Conservation (phyloP, 2,329 filamentous ascomycete genomes). For the Amauroascus verrucosus region DNA sequence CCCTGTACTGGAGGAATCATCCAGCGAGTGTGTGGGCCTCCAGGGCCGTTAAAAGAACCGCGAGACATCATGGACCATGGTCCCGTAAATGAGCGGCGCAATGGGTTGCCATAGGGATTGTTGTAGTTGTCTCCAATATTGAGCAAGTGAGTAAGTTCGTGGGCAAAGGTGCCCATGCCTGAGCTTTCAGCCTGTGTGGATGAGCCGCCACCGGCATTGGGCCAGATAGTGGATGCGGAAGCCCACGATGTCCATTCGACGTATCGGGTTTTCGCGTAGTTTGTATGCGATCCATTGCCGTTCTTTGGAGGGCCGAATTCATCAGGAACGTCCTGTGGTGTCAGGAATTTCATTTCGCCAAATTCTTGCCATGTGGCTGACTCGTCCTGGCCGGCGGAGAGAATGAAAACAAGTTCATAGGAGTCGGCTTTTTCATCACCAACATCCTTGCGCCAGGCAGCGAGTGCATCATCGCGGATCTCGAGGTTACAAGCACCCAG, state of each 20-base stretch:
- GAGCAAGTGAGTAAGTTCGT: slow-evolving; percentile 18
- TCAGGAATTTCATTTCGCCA: slow-evolving; percentile 17
- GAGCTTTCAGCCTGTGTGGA: slow-evolving; percentile 18
- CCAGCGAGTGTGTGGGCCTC: slow-evolving; percentile 17
- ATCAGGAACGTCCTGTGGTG: slow-evolving; percentile 12
- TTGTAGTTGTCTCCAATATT: slow-evolving; percentile 18
- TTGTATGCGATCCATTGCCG: slow-evolving; percentile 8
- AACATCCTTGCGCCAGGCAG: slow-evolving; percentile 16
- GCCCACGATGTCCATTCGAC: slow-evolving; percentile 18
- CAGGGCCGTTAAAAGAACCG: slow-evolving; percentile 17
- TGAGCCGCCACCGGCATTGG: slow-evolving; percentile 15
- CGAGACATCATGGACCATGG: slow-evolving; percentile 19
- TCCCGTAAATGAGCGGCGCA: slow-evolving; percentile 14
- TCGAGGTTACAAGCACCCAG: slow-evolving; percentile 13
- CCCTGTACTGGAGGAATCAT: slow-evolving; percentile 14
- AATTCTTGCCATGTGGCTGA: slow-evolving; percentile 18
- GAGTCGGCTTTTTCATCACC: slow-evolving; percentile 14
- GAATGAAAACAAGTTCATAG: slow-evolving; percentile 18
- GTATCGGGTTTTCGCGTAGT: slow-evolving; percentile 16
- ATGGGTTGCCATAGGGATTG: slow-evolving; percentile 15
- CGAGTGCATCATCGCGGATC: slow-evolving; percentile 15
- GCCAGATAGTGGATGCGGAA: slow-evolving; percentile 16
- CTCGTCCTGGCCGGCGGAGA: slow-evolving; percentile 17
- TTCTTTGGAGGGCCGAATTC: slow-evolving; percentile 12
- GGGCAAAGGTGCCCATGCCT: slow-evolving; percentile 16